Percentiles rank a stretch among this genome's conserved stretches.
Evolutionary conservation across 176 grass and related monocot genomes (phyloP).

Genomic region (Secale cereale): DNA sequence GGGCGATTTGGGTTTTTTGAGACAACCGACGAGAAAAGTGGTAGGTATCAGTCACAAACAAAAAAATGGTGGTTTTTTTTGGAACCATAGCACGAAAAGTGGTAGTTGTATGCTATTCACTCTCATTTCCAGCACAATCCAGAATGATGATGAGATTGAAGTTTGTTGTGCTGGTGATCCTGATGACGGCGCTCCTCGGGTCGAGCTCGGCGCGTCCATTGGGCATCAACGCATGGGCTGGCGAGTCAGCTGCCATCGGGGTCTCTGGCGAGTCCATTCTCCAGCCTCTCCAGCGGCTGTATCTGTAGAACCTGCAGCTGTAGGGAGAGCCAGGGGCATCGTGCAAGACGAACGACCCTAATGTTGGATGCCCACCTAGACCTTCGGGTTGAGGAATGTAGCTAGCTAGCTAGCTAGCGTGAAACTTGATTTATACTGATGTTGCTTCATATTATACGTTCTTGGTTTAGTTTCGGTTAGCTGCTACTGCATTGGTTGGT

Average conservation of each 20-base stretch:
- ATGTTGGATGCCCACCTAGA: slow-evolving; percentile 14
- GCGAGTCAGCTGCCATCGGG: neutral
- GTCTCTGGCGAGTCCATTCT: slow-evolving; percentile 21
- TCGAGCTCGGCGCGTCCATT: slow-evolving; percentile 33
- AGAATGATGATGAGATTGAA: neutral
- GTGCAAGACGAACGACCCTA: slow-evolving; percentile 30
- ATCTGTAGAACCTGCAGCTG: slow-evolving; percentile 34
- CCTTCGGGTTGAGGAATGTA: neutral
- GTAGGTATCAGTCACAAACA: too few relatives aligned
- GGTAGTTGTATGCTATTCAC: too few relatives aligned
- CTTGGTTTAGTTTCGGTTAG: neutral
- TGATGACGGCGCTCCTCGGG: neutral
- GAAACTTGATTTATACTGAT: neutral
- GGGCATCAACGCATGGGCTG: neutral
- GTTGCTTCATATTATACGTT: neutral
- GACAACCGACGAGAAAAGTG: too few relatives aligned
- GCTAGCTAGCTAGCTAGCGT: neutral
- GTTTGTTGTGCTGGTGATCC: neutral
- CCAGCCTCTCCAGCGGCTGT: slow-evolving; percentile 25
- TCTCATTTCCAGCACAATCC: neutral
- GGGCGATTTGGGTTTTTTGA: too few relatives aligned
- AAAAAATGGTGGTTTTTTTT: too few relatives aligned
- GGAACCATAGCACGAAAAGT: too few relatives aligned
- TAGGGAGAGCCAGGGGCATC: neutral
- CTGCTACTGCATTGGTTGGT: neutral